Conservation (phyloP, 176 grass and related monocot genomes). For the Chrysopogon serrulatus region DNA sequence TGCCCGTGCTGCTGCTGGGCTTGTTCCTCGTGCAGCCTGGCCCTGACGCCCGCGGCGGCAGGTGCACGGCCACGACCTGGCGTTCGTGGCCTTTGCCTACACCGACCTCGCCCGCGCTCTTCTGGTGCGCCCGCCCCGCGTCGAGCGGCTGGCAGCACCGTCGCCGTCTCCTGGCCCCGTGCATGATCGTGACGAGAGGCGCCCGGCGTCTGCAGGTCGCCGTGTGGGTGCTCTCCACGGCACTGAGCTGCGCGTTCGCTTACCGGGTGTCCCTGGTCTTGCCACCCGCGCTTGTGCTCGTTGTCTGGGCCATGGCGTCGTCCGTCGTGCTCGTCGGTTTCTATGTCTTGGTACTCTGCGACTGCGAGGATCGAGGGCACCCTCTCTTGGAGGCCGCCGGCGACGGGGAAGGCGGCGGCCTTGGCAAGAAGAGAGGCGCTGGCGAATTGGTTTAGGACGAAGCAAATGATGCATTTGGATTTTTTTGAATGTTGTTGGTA, state of each 20-base stretch:
- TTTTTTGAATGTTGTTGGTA: background rate
- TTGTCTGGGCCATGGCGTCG: background rate
- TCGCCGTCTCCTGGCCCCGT: background rate
- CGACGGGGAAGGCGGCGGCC: no score
- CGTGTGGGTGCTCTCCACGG: background rate
- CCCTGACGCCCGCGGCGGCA: background rate
- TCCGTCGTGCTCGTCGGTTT: background rate
- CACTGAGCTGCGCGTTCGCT: background rate
- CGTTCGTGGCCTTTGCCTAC: background rate
- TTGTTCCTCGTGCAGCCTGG: background rate
- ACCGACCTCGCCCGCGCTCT: background rate
- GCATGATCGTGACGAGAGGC: background rate
- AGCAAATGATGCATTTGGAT: background rate
- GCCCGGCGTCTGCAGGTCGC: background rate
- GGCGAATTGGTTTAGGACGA: background rate
- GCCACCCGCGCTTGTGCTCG: background rate
- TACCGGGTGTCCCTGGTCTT: background rate
- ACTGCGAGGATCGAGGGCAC: background rate
- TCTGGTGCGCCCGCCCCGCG: background rate
- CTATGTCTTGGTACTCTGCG: background rate
- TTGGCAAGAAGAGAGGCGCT: background rate
- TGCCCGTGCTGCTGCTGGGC: background rate
- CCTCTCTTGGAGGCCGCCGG: background rate
- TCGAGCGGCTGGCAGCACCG: background rate
- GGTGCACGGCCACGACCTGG: background rate